Base-by-base conservation (phyloP, 2,329 filamentous ascomycete species). In the Myrmaecium sp. region DNA sequence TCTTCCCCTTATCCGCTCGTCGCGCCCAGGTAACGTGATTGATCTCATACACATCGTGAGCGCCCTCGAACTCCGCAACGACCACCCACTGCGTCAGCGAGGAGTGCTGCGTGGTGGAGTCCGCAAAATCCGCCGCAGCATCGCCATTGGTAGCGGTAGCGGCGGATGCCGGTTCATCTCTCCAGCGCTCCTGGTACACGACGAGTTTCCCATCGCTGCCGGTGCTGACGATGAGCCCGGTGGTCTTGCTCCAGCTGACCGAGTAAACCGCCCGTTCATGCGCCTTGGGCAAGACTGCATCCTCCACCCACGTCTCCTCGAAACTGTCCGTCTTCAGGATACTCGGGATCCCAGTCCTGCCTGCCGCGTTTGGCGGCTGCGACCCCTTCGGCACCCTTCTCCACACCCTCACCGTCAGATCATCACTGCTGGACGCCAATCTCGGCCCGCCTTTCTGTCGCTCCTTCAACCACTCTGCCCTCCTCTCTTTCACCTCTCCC, bases 11-110 rank as follows among this genome's bases (percentile, higher is more conserved):
- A 47, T 93, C 83, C 30, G 70, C 77, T 30, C 84, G 64, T 39
- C 65, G 69, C 37, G 82, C 83, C 89, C 89, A 98, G 2, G 69
- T 72, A 25, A 89, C 66, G 51, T 94, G 83, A 43, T 98, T 98
- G 36, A 95, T 66, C 54, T 98, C 89, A 44, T 86, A 94, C 3
- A 91, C 80, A 1, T 82, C 84, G 48, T 98, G 89, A 2, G 75
- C 80, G 17, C 74, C 74, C 25, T 74, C 62, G 2, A 78, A 46
- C n/a, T 67, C 66, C 0, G 71, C 69, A 10, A 92, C 44, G 3
- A 86, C 52, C 5, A 62, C 60, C 89, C 89, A 95, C 32, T 67
- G 63, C 1, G 64, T 67, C 23, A 44, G 26, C 2, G 34, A 26
- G 6, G 28, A 13, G 10, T 31, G 26, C 14, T 21, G 47, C 36